These are phyloP conservation scores for Lophiostoma macrostomum DNA, from an alignment of 495 filamentous ascomycete genomes.

Conservation along the genomic window DNA sequence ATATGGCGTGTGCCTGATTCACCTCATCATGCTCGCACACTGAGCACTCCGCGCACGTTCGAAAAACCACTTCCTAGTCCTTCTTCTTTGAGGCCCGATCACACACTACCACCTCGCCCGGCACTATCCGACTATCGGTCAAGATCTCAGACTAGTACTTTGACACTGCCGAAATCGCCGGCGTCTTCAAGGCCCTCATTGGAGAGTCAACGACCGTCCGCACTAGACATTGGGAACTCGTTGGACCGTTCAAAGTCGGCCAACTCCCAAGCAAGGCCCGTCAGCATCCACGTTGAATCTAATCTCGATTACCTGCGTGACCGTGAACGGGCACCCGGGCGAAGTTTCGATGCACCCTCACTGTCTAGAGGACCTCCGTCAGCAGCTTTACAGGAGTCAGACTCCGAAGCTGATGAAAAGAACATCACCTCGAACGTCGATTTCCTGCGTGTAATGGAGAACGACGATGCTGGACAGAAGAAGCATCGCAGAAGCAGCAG, in stretches of 20 bases:
- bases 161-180: slow-evolving; percentile 50
- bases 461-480: slow-evolving; percentile 60
- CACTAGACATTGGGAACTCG: slow-evolving; percentile 57
- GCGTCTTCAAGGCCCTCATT: slow-evolving; percentile 78
- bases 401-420: slow-evolving; percentile 53
- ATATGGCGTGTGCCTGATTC: slow-evolving; percentile 39
- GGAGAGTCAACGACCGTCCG: slow-evolving; percentile 66
- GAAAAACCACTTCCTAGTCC: slow-evolving; percentile 33
- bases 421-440: slow-evolving; percentile 85
- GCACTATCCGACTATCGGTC: slow-evolving; percentile 47
- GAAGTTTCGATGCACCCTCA: slow-evolving; percentile 38
- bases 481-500: slow-evolving; percentile 63
- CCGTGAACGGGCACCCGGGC: slow-evolving; percentile 45
- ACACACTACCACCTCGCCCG: slow-evolving; percentile 37
- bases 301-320: slow-evolving; percentile 74
- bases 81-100: slow-evolving; percentile 41
- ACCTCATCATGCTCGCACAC: slow-evolving; percentile 31
- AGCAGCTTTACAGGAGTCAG: slow-evolving; percentile 42
- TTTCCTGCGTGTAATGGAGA: slow-evolving; percentile 78
- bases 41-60: slow-evolving; percentile 38
- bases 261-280: slow-evolving; percentile 61
- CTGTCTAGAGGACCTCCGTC: slow-evolving; percentile 37
- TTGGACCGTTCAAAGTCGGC: slow-evolving; percentile 61
- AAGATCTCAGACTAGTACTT: slow-evolving; percentile 51
- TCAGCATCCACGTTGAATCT: slow-evolving; percentile 74